Percentiles rank a stretch among this genome's conserved stretches.
These are phyloP conservation scores for Tolypocladium ovalisporum DNA, from an alignment of 2,329 filamentous ascomycete genomes.

Conservation along the genomic window DNA sequence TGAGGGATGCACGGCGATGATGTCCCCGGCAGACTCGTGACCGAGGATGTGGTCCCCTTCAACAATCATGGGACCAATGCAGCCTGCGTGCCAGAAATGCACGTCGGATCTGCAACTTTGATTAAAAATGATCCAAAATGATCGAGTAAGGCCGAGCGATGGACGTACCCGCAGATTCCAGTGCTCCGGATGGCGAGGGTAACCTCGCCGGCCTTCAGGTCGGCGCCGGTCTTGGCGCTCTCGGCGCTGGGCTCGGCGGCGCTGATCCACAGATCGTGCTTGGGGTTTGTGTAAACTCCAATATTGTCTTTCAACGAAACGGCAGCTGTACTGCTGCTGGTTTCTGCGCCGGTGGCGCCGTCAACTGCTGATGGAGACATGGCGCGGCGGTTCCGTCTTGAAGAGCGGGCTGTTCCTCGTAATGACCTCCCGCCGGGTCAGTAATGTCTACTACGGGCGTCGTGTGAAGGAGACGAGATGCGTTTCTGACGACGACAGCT, in stretches of 20 bases:
- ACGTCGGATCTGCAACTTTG: slow-evolving; percentile 61
- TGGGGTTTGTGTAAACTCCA: slow-evolving; percentile 89
- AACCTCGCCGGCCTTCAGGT: slow-evolving; percentile 71
- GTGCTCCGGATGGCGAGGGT: slow-evolving; percentile 85
- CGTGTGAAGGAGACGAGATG: not conserved
- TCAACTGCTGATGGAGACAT: slow-evolving; percentile 7
- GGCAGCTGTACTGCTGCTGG: slow-evolving; percentile 11
- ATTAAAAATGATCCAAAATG: slow-evolving; percentile 7
- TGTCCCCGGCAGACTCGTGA: slow-evolving; percentile 80
- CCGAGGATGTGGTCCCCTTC: slow-evolving; percentile 81
- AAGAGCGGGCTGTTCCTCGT: not conserved
- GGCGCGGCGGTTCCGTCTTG: not conserved
- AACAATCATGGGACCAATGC: slow-evolving; percentile 94
- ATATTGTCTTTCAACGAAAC: slow-evolving; percentile 69
- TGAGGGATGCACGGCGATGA: slow-evolving; percentile 72
- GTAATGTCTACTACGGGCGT: not conserved
- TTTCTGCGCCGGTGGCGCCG: not conserved
- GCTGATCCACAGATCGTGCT: slow-evolving; percentile 82
- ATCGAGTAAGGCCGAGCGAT: not conserved
- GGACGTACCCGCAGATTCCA: slow-evolving; percentile 77
- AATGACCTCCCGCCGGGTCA: not conserved
- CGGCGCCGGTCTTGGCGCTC: slow-evolving; percentile 56
- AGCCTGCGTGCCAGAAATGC: slow-evolving; percentile 94
- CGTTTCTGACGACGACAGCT: not conserved
- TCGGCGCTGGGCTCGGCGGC: slow-evolving; percentile 68